Base-by-base conservation (phyloP, 2,329 filamentous ascomycete genomes). In the Aureobasidium melanogenum region DNA sequence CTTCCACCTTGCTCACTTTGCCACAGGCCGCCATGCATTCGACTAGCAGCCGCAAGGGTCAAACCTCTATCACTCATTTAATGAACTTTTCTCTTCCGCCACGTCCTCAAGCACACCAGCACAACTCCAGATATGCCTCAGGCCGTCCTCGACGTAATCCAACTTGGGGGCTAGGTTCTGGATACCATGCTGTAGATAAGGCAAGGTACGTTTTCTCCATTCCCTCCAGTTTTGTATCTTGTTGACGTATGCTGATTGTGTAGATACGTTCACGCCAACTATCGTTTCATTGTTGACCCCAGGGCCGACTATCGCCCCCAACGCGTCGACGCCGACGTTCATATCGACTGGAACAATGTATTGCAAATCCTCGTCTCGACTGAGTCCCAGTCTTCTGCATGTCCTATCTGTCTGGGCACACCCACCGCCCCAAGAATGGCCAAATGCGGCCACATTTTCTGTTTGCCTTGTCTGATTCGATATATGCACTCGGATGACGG, bases 351-450 rank as follows among this genome's bases (percentile, higher is more conserved):
- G 94, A 83, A 86, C 66, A 86, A 90, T 66, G 89, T 99, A 57
- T 79, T 97, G 65, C 94, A 99, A 75, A 87, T 99, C 58, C 81
- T 99, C 67, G 94, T 89, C 9, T 97, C 93, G 1, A 84, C 89
- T 61, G 86, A 94, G 73, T 96, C 92, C 0, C 94, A 99, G 74
- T 81, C 86, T 46, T 84, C 92, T 2, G 91, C 89, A 24, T 99
- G 94, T 72, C 94, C 94, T 0, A 99, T 99, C 60, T 99, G 94
- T 70, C 83, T 99, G 30, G 96, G 89, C 1, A 89, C 89, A 60
- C 94, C 94, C 1, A 90, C 96, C 19, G 94, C 94, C 8, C 92
- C 94, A 34, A 86, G 94, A 61, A 99, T 99, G 93, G 92, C 94
- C 44, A 93, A 88, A 70, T 99, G 94, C 70, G 94, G 94, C 1